Evolutionary conservation across 2,329 filamentous ascomycete genomes (phyloP).

Genomic region (Pestalotiopsis sp.): DNA sequence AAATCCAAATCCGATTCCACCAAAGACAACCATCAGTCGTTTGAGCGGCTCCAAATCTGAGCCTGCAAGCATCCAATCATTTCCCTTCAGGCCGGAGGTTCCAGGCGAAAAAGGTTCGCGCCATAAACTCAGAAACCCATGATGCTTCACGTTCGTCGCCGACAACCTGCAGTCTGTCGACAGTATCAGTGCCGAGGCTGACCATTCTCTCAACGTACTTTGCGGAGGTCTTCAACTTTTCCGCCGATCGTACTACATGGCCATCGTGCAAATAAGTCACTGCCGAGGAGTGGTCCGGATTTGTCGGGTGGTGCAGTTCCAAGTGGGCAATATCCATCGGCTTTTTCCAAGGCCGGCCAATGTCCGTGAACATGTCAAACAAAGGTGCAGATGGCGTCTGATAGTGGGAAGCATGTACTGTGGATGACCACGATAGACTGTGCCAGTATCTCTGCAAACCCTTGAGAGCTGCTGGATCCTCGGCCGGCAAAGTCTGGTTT

Average conservation of each 20-base stretch:
- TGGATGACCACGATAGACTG: constrained; percentile 54
- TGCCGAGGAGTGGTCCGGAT: constrained; percentile 50
- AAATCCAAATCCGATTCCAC: background rate
- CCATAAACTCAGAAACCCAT: constrained; percentile 18
- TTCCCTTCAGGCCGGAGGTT: constrained; percentile 8
- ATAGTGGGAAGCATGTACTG: constrained; percentile 50
- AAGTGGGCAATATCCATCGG: constrained; percentile 56
- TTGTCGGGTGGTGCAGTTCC: constrained; percentile 56
- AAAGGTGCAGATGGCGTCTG: constrained; percentile 47
- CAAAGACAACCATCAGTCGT: background rate
- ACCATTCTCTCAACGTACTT: constrained; percentile 11
- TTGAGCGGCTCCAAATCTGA: background rate
- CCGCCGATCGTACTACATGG: background rate
- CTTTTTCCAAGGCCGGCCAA: constrained; percentile 44
- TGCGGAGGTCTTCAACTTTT: background rate
- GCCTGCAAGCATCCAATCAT: background rate
- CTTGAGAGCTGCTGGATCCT: constrained; percentile 36
- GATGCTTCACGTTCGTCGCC: constrained; percentile 16
- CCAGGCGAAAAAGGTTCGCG: constrained; percentile 18
- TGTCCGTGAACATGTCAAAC: constrained; percentile 56
- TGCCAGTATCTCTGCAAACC: constrained; percentile 49
- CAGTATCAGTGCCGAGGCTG: constrained; percentile 16
- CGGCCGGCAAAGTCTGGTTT: constrained; percentile 42
- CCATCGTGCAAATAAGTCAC: constrained; percentile 45
- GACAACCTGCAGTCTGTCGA: constrained; percentile 13